Conservation (phyloP, 306 rosid species). For the Trichosanthes truncata region DNA sequence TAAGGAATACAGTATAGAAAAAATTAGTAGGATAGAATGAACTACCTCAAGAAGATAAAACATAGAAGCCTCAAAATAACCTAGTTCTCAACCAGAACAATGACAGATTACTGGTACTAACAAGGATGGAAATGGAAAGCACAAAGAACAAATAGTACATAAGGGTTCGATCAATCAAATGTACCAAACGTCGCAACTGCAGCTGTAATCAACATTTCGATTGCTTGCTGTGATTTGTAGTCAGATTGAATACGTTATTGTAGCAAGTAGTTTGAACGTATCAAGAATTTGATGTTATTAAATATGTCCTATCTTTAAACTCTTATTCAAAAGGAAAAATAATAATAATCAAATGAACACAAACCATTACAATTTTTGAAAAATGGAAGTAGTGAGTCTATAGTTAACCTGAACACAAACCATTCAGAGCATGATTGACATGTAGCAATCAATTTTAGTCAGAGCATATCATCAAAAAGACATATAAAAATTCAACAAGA, state of each 20-base stretch:
- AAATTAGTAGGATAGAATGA: neutral
- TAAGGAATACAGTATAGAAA: neutral
- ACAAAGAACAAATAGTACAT: neutral
- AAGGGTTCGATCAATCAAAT: neutral
- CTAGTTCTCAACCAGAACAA: neutral
- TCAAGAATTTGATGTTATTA: too few relatives aligned
- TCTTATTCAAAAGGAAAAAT: too few relatives aligned
- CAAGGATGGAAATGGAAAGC: neutral
- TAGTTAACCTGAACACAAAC: neutral
- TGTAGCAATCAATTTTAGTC: neutral
- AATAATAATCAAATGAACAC: neutral
- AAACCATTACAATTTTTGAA: neutral
- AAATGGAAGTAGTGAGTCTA: neutral
- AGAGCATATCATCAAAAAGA: neutral
- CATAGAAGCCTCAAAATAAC: neutral
- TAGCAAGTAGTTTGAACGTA: too few relatives aligned
- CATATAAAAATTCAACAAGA: neutral
- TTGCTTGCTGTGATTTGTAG: neutral
- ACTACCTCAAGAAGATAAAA: neutral
- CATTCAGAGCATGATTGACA: neutral
- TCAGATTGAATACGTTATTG: too few relatives aligned
- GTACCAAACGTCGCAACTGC: too few relatives aligned
- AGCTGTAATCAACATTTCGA: neutral
- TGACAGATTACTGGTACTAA: neutral
- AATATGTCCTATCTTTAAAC: too few relatives aligned